phyloP scores from a whole-genome alignment of 257 asterid species.

The Capsicum chinense region DNA sequence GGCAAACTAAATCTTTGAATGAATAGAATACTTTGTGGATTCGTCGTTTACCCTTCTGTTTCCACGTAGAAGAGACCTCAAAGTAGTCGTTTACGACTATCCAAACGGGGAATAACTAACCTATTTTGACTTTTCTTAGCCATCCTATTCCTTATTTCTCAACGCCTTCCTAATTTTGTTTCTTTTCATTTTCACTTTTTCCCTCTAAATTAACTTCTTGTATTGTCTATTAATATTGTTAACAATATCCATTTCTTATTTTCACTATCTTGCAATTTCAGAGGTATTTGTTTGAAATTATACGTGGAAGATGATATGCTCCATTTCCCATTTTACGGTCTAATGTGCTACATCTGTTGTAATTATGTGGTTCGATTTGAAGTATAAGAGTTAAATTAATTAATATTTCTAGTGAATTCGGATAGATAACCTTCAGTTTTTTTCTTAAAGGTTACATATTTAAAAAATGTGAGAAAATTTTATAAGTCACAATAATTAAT shows the following conservation, averaged over 20 bases:
- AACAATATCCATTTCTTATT: background rate
- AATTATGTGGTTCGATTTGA: background rate
- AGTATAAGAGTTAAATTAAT: background rate
- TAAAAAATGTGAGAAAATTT: too few species aligned
- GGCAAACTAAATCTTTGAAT: background rate
- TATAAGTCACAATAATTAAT: too few species aligned
- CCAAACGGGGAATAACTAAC: background rate
- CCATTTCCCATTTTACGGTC: background rate
- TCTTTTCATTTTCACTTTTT: background rate
- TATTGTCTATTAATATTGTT: background rate
- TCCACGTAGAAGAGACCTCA: background rate
- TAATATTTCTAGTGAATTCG: background rate
- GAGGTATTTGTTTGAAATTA: background rate
- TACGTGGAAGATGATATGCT: background rate
- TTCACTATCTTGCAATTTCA: background rate
- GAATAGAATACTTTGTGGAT: background rate
- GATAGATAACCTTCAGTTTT: too few species aligned
- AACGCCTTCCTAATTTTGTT: background rate
- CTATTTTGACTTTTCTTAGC: background rate
- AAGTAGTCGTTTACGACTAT: constrained; percentile 19
- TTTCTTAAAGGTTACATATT: too few species aligned
- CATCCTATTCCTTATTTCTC: background rate
- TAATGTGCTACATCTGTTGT: too few species aligned
- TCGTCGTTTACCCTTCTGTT: background rate
- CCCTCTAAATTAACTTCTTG: background rate